Percentiles rank a stretch among this genome's conserved stretches.
Evolutionary conservation across 768 basidiomycete species (phyloP).

Genomic region (Tricholoma sp.): DNA sequence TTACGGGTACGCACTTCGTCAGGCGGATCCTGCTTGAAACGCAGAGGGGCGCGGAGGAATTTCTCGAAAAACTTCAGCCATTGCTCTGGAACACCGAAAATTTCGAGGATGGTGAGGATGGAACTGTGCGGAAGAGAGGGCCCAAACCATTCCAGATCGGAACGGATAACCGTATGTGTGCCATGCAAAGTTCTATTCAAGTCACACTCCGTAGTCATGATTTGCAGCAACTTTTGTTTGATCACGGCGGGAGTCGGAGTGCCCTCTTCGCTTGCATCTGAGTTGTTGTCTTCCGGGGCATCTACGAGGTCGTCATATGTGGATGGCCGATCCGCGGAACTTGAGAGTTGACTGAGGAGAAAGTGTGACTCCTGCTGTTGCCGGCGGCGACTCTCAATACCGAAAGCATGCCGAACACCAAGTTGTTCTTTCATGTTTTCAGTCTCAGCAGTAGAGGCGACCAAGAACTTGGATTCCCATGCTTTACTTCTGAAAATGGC

Average conservation of each 20-base stretch:
- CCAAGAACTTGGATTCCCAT: slow-evolving; percentile 26
- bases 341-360: slow-evolving; percentile 31
- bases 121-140: slow-evolving; percentile 37
- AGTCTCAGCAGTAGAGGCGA: slow-evolving; percentile 10
- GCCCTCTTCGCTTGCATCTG: background rate
- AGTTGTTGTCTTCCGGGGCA: slow-evolving; percentile 24
- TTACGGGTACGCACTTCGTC: slow-evolving; percentile 27
- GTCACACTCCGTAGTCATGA: slow-evolving; percentile 35
- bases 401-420: slow-evolving; percentile 3
- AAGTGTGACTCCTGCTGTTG: slow-evolving; percentile 20
- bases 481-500: slow-evolving; percentile 28
- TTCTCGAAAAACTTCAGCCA: slow-evolving; percentile 28
- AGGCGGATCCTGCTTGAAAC: slow-evolving; percentile 8
- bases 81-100: slow-evolving; percentile 32
- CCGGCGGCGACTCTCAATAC: slow-evolving; percentile 24
- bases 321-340: slow-evolving; percentile 9
- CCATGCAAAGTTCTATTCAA: slow-evolving; percentile 33
- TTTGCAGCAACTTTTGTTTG: slow-evolving; percentile 36
- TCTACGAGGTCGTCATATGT: slow-evolving; percentile 21
- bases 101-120: slow-evolving; percentile 33
- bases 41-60: slow-evolving; percentile 13
- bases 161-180: slow-evolving; percentile 31
- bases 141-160: slow-evolving; percentile 41
- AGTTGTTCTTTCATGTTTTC: slow-evolving; percentile 20
- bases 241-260: slow-evolving; percentile 11